Evolutionary conservation across 495 filamentous ascomycete species (phyloP).

Genomic region (Lasiosphaeria hispida): DNA sequence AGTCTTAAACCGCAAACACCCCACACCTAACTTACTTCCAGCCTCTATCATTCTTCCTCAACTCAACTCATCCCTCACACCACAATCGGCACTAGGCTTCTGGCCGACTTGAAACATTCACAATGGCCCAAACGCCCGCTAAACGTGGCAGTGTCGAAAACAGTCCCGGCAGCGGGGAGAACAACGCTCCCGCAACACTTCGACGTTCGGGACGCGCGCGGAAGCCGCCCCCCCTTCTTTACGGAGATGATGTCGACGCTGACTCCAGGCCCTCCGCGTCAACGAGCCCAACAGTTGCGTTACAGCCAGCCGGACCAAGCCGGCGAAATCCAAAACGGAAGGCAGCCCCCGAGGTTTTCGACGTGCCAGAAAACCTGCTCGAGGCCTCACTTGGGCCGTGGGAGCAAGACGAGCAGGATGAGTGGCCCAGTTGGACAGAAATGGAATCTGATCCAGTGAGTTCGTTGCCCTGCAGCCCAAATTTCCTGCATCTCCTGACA

Average conservation of each 20-base stretch:
- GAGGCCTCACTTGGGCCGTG: constrained; percentile 38
- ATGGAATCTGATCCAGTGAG: constrained; percentile 87
- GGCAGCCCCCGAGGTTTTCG: constrained; percentile 30
- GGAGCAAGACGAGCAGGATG: constrained; percentile 40
- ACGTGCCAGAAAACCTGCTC: constrained; percentile 33
- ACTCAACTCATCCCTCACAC: too few relatives aligned
- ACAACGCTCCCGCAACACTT: neutral
- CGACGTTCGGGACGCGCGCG: constrained; percentile 37
- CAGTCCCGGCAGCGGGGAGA: neutral
- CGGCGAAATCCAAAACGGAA: constrained; percentile 41
- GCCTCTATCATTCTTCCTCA: too few relatives aligned
- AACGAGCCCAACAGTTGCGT: neutral
- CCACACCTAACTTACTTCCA: too few relatives aligned
- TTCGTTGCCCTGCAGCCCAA: neutral
- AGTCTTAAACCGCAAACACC: too few relatives aligned
- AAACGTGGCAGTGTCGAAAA: neutral
- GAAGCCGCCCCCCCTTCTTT: constrained; percentile 25
- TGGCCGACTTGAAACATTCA: too few relatives aligned
- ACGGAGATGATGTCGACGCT: constrained; percentile 22
- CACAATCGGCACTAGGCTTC: too few relatives aligned
- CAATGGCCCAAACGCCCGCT: too few relatives aligned
- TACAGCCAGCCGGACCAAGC: neutral
- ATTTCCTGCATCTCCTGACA: constrained; percentile 7
- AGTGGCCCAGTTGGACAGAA: constrained; percentile 73
- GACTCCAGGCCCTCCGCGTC: neutral